phyloP scores from a whole-genome alignment of 139 green algal species.

The Micractinium sp. region DNA sequence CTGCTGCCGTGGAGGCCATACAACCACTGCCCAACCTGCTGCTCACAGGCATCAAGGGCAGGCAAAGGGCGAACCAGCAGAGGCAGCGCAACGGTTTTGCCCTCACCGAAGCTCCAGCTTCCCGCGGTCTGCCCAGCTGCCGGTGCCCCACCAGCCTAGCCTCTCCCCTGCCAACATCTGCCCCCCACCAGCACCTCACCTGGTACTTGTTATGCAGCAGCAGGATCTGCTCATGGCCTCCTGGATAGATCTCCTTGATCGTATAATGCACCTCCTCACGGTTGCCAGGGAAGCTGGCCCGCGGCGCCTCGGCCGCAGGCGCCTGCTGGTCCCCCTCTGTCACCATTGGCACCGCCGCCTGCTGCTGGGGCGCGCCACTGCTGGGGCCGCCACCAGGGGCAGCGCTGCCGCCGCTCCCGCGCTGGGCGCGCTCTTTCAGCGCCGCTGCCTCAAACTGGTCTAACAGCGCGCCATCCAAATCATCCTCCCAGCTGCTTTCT shows the following conservation, averaged over 20 bases:
- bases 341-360: background rate
- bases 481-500: constrained; percentile 20
- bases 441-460: constrained; percentile 39
- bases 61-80: too few species aligned
- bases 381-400: background rate
- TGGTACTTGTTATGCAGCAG: constrained; percentile 60
- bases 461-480: constrained; percentile 31
- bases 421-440: background rate
- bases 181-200: constrained; percentile 24
- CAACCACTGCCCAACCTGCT: background rate
- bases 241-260: constrained; percentile 47
- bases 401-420: background rate
- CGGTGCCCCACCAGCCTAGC: background rate
- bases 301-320: too few species aligned
- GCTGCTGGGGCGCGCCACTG: background rate
- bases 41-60: background rate
- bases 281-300: background rate
- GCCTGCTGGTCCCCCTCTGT: background rate
- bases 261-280: constrained; percentile 50
- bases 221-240: constrained; percentile 41
- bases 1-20: background rate
- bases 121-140: too few species aligned
- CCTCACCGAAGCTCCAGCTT: too few species aligned
- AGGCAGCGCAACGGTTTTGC: too few species aligned
- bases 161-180: background rate